Conservation (phyloP, 169 alveolate species). For the Cryptosporidium xiaoi region DNA sequence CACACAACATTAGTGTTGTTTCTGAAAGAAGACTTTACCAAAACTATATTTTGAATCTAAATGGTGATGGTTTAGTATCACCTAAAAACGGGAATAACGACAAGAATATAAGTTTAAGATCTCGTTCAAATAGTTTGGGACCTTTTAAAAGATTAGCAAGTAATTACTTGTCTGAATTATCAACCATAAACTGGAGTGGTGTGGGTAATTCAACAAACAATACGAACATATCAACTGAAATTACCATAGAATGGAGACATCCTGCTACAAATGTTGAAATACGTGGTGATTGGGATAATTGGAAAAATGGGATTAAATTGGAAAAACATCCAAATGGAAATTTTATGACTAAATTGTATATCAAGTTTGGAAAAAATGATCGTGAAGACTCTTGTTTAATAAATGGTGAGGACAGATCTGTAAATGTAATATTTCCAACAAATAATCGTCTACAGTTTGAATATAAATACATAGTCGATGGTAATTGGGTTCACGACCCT, state of each 20-base stretch:
- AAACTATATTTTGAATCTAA: constrained; percentile 74
- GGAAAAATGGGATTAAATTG: constrained; percentile 83
- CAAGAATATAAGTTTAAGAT: constrained; percentile 48
- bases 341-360: constrained; percentile 27
- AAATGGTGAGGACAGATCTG: constrained; percentile 4
- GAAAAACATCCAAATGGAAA: constrained; percentile 72
- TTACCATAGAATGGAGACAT: constrained; percentile 64
- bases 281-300: constrained; percentile 86
- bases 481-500: constrained; percentile 83
- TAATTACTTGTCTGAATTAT: constrained; percentile 19
- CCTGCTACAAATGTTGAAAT: constrained; percentile 80
- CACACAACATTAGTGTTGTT: constrained; percentile 88
- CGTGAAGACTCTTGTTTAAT: no score
- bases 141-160: constrained; percentile 64
- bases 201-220: constrained; percentile 1
- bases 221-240: constrained; percentile 44
- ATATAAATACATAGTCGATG: constrained; percentile 87
- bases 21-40: constrained; percentile 86
- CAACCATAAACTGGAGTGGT: constrained; percentile 31
- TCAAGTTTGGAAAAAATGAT: constrained; percentile 42
- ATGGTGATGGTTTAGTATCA: background rate
- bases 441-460: constrained; percentile 76
- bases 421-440: constrained; percentile 30
- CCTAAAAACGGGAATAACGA: background rate
- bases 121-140: constrained; percentile 64